Evolutionary conservation across 1,139 yeast genomes (phyloP).

Genomic region (Magnusiomyces fungicola): DNA sequence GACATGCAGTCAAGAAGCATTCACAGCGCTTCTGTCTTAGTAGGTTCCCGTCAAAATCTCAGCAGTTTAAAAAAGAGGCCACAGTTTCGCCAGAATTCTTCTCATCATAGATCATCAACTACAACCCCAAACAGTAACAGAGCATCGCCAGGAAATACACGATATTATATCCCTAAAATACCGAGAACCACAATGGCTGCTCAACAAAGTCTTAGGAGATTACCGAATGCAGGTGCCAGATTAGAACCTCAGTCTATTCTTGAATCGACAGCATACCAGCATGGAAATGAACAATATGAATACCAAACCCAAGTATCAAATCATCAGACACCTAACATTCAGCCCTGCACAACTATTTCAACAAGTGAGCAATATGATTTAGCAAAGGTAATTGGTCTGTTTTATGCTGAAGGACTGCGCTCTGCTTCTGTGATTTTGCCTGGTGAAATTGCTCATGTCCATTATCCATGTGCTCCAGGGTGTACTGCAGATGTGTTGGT

Average conservation of each 20-base stretch:
- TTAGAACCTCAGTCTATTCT: neutral
- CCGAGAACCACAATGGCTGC: constrained; percentile 8
- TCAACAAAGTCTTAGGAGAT: constrained; percentile 5
- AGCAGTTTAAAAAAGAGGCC: too few relatives aligned
- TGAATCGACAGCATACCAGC: neutral
- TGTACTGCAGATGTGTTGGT: constrained; percentile 48
- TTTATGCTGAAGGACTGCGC: constrained; percentile 35
- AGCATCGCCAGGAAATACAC: neutral
- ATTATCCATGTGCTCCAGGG: constrained; percentile 36
- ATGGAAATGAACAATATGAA: neutral
- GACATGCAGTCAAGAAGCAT: too few relatives aligned
- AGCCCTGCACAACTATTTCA: constrained; percentile 56
- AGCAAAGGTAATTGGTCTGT: constrained; percentile 33
- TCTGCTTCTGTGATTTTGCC: constrained; percentile 48
- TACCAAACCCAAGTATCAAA: neutral
- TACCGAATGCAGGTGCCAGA: neutral
- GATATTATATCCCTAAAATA: constrained; percentile 1
- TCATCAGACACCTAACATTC: neutral
- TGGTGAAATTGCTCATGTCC: constrained; percentile 55
- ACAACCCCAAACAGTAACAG: neutral
- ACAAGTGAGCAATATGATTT: constrained; percentile 64
- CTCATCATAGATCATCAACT: neutral
- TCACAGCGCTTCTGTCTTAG: too few relatives aligned
- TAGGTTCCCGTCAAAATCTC: too few relatives aligned
- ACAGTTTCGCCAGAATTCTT: too few relatives aligned